Evolutionary conservation across 2,329 filamentous ascomycete species (phyloP), one percentile per base, ranked within the genome.

Genomic region (Penicillium hesseltinei): DNA sequence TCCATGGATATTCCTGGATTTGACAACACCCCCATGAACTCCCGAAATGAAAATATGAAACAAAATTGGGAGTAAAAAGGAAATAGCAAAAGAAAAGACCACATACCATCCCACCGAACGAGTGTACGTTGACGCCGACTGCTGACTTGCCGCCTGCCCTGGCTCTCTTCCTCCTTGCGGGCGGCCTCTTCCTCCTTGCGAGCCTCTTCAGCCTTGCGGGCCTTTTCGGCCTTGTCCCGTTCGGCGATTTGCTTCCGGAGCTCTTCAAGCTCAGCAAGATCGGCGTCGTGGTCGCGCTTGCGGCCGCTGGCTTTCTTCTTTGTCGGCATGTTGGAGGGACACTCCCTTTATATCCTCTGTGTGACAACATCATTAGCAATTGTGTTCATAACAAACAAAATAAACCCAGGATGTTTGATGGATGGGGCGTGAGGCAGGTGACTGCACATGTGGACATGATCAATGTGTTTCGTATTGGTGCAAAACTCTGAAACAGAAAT

Each of bases 31-130:
- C n/a, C 13, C 11, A 19, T 49, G 29, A 17, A n/a, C n/a, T 35
- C 25, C 29, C 19, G 5, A 15, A 43, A 43, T 9, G 6, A 8
- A 42, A 13, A 27, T 8, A 19, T 13, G 11, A 21, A 29, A 44
- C 23, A 11, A 17, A 39, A 13, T 25, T 25, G 15, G 17, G 13
- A 39, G 6, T 39, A 10, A 11, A 39, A 39, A 7, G 33, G 35
- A 39, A 21, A 39, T 2, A 19, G 8, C 11, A 13, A 29, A 36
- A 10, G 10, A 38, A 15, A 27, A 10, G 5, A n/a, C 8, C 21
- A 66, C 70, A 61, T 71, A 78, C 76, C 70, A 59, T 75, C 71
- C 77, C 77, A 79, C 23, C 77, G 75, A 17, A 78, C 75, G 11
- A 79, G 65, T 13, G 61, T 68, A 7, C 76, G 70, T 56, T 69